Evolutionary conservation across 2,329 filamentous ascomycete species (phyloP).

Genomic region (Fusarium armeniacum): DNA sequence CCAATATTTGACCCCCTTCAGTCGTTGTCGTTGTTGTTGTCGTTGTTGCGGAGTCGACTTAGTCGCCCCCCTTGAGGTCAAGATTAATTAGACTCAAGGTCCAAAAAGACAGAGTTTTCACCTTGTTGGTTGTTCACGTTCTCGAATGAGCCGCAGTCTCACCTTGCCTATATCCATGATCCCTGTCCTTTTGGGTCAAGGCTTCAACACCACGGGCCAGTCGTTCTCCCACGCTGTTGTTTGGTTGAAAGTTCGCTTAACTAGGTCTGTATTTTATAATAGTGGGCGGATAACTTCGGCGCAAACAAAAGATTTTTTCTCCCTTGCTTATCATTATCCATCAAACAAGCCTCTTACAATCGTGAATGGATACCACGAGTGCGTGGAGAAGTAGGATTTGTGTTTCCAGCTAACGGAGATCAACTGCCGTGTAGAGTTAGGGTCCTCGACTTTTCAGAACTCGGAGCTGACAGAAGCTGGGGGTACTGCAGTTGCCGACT

Average conservation of each 20-base stretch:
- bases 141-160: constrained; percentile 27
- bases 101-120: constrained; percentile 14
- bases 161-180: constrained; percentile 34
- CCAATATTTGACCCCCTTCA: constrained; percentile 26
- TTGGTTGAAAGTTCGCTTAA: constrained; percentile 24
- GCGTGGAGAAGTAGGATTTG: constrained; percentile 11
- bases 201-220: constrained; percentile 48
- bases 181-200: constrained; percentile 20
- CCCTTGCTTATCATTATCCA: neutral
- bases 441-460: neutral
- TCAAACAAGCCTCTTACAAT: constrained; percentile 1
- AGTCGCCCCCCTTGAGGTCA: constrained; percentile 7
- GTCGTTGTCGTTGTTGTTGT: constrained; percentile 1
- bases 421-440: constrained; percentile 25
- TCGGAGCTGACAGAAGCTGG: constrained; percentile 14
- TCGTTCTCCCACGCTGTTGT: constrained; percentile 47
- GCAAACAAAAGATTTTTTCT: constrained; percentile 7
- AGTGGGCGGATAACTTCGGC: constrained; percentile 31
- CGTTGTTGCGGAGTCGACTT: constrained; percentile 23
- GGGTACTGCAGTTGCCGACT: constrained; percentile 16
- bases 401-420: constrained; percentile 29
- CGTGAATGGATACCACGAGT: constrained; percentile 8
- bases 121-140: constrained; percentile 8
- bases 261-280: neutral
- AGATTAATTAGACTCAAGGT: constrained; percentile 1